These are phyloP conservation scores for Cladophialophora immunda DNA, from an alignment of 2,329 filamentous ascomycete genomes.

Conservation along the genomic window DNA sequence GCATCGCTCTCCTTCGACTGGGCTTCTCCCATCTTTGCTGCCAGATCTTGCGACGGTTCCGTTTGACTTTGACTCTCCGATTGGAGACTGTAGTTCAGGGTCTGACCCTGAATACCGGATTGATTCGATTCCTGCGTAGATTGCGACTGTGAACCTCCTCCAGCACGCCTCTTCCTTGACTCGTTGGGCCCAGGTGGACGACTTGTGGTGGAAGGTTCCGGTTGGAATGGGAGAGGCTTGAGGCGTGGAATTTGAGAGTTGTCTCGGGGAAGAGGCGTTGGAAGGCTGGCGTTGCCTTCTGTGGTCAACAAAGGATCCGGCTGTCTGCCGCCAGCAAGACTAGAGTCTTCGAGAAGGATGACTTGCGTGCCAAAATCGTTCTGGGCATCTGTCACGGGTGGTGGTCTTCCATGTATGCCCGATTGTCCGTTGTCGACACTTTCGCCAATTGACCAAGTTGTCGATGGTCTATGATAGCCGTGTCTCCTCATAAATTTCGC, in stretches of 20 bases:
- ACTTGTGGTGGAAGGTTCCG: conserved; percentile 33
- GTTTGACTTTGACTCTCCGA: conserved; percentile 13
- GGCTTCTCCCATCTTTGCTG: conserved; percentile 11
- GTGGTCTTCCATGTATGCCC: background rate
- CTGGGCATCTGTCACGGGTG: background rate
- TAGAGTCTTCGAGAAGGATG: background rate
- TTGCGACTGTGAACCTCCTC: conserved; percentile 31
- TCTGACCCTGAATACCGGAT: conserved; percentile 14
- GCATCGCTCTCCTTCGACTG: conserved; percentile 16
- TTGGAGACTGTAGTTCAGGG: background rate
- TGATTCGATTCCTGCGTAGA: conserved; percentile 29
- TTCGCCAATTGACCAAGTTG: background rate
- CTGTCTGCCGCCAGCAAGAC: background rate
- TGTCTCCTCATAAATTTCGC: conserved; percentile 24
- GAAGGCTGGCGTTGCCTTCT: background rate
- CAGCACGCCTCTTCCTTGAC: conserved; percentile 33
- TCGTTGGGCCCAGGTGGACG: conserved; percentile 34
- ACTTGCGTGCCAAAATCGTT: background rate
- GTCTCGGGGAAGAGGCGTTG: background rate
- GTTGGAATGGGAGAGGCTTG: conserved; percentile 39
- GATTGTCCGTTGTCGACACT: background rate
- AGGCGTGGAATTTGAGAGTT: background rate
- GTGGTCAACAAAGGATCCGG: background rate
- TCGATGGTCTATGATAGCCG: conserved; percentile 27
- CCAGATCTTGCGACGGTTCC: conserved; percentile 4